phyloP scores from a whole-genome alignment of 371 early-diverging fungal genomes.

The Smittium culicis region DNA sequence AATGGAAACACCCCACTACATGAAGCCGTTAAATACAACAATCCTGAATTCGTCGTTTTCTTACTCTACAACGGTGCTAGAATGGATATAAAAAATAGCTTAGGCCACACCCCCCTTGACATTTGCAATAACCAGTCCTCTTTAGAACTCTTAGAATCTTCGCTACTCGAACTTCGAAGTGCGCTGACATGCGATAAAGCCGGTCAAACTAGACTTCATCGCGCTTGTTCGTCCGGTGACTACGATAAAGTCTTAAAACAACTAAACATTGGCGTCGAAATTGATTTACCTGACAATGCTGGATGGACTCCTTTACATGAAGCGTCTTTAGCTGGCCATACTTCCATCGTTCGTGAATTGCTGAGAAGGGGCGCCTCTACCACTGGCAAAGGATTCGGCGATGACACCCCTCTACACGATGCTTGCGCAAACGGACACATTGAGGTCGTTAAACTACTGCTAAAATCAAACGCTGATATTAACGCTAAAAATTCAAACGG shows the following conservation, averaged over 20 bases:
- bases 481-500: slow-evolving; percentile 39
- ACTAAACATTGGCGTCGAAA: slow-evolving; percentile 55
- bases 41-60: slow-evolving; percentile 30
- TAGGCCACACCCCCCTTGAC: slow-evolving; percentile 32
- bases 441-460: slow-evolving; percentile 45
- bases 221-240: slow-evolving; percentile 33
- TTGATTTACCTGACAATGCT: slow-evolving; percentile 53
- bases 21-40: slow-evolving; percentile 34
- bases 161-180: slow-evolving; percentile 15
- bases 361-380: slow-evolving; percentile 57
- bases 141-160: slow-evolving; percentile 20
- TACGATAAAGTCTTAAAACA: slow-evolving; percentile 21
- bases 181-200: slow-evolving; percentile 27
- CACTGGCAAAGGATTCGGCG: slow-evolving; percentile 50
- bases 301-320: slow-evolving; percentile 67
- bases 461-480: slow-evolving; percentile 50
- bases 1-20: slow-evolving; percentile 35
- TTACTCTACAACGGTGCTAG: slow-evolving; percentile 39
- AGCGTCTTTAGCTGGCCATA: slow-evolving; percentile 53
- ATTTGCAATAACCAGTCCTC: slow-evolving; percentile 20
- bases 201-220: slow-evolving; percentile 40
- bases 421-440: slow-evolving; percentile 55
- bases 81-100: slow-evolving; percentile 24
- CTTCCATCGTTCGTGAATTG: slow-evolving; percentile 41
- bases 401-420: slow-evolving; percentile 67